phyloP scores from a whole-genome alignment of 257 asterid species.

The Agastache rugosa region DNA sequence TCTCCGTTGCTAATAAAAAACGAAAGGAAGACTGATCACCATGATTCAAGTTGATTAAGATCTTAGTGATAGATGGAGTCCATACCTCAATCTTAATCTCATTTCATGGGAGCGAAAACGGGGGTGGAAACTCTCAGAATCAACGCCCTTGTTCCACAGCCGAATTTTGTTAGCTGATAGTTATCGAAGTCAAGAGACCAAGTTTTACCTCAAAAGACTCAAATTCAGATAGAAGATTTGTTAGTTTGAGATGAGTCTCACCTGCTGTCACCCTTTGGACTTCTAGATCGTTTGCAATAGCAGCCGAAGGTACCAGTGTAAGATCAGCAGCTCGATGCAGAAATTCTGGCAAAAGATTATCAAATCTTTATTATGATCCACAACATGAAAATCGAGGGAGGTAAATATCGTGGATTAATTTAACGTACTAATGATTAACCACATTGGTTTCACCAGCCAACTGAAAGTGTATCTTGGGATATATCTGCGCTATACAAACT shows the following conservation, averaged over 20 bases:
- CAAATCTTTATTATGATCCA: slow-evolving; percentile 32
- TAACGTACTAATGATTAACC: slow-evolving; percentile 80
- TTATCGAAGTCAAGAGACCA: slow-evolving; percentile 8
- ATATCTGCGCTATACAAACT: slow-evolving; percentile 66
- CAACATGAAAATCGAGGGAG: slow-evolving; percentile 4
- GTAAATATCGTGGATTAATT: slow-evolving; percentile 21
- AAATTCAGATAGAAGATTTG: neutral
- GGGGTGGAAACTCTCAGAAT: slow-evolving; percentile 95
- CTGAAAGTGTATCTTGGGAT: slow-evolving; percentile 97
- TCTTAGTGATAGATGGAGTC: slow-evolving; percentile 11
- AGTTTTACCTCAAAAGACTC: neutral
- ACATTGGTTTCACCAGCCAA: slow-evolving; percentile 98
- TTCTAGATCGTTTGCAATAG: slow-evolving; percentile 87
- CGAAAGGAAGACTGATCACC: slow-evolving; percentile 18
- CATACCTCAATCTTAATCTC: slow-evolving; percentile 78
- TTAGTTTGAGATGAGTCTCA: slow-evolving; percentile 36
- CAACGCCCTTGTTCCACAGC: slow-evolving; percentile 99
- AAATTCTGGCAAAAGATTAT: slow-evolving; percentile 64
- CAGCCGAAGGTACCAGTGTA: slow-evolving; percentile 93
- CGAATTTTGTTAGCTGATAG: slow-evolving; percentile 80
- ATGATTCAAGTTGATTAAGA: neutral
- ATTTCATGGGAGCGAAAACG: slow-evolving; percentile 70
- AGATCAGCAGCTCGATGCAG: slow-evolving; percentile 99
- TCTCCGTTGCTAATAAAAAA: slow-evolving; percentile 71
- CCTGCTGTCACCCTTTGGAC: slow-evolving; percentile 92